Evolutionary conservation across 371 early-diverging fungal species (phyloP), one percentile per base, ranked within the genome.

Genomic region (Haplosporangium sp.): DNA sequence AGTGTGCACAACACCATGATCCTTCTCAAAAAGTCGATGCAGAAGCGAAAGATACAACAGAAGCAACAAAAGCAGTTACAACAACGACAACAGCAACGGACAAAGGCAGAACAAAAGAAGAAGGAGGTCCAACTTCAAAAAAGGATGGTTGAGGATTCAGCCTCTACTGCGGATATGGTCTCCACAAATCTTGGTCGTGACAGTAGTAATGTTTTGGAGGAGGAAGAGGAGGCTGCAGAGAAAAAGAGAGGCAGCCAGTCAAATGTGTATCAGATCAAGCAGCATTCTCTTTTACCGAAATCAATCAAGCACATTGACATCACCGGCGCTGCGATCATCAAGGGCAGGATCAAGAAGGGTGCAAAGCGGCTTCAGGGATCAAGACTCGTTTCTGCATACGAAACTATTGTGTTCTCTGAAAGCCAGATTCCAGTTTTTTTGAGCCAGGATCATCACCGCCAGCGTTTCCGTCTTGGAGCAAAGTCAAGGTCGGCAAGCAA

Each of bases 351-450:
- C 29, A 29, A 29, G 29, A 29, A 29, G 29, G 29, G 29, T 29
- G 29, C 29, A 29, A 29, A 29, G 4, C 29, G 4, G 29, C 4
- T 29, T 29, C 29, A 29, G 29, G 29, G 29, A 29, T 36, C 60
- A 43, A 41, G 45, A 41, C 58, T 74, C 2, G 23, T 68, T 37
- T 74, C 74, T 6, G 74, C 74, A 6, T 74, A 68, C 61, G 74
- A 74, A 53, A 41, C 74, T n/a, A 74, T 74, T 45, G 64, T 74
- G n/a, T 68, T 68, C 51, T 74, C 74, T 20, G 74, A 74, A 20
- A 68, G 69, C 23, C 74, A 74, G 65, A 68, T 74, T 51, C 74
- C 74, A n/a, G 69, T 74, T 48, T 74, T 74, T 57, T 23, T 68
- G 20, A 74, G 60, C 55, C 72, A 71, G 13, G 71, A 55, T 18